Conservation (phyloP, 495 filamentous ascomycete species). For the Lepraria neglecta region DNA sequence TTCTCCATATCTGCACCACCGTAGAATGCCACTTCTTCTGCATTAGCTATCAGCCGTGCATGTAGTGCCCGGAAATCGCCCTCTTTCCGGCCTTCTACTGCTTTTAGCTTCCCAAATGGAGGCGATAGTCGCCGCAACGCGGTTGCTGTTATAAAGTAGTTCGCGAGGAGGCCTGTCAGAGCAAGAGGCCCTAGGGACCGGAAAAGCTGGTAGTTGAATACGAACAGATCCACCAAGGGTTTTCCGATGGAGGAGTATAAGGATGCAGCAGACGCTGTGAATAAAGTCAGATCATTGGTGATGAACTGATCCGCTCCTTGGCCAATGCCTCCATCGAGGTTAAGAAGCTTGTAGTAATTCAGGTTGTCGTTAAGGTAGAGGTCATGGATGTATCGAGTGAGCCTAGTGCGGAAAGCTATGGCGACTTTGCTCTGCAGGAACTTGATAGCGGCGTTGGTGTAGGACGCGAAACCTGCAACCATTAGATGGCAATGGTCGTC, state of each 20-base stretch:
- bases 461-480: conserved; percentile 66
- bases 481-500: not conserved
- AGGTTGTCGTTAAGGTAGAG: conserved; percentile 89
- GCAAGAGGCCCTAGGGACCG: conserved; percentile 87
- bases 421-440: conserved; percentile 97
- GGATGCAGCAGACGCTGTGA: conserved; percentile 87
- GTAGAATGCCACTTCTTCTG: conserved; percentile 99
- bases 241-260: conserved; percentile 95
- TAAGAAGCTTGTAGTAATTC: conserved; percentile 93
- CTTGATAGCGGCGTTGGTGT: conserved; percentile 96
- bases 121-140: conserved; percentile 81
- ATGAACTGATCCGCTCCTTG: conserved; percentile 95
- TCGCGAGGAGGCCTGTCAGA: conserved; percentile 74
- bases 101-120: conserved; percentile 93
- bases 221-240: conserved; percentile 87
- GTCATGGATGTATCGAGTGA: conserved; percentile 97
- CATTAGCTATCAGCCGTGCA: conserved; percentile 87
- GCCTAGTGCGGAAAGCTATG: conserved; percentile 92
- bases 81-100: conserved; percentile 86
- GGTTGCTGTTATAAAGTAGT: conserved; percentile 88
- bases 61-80: conserved; percentile 90
- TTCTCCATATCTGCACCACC: conserved; percentile 91
- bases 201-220: conserved; percentile 96
- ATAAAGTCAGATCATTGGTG: conserved; percentile 91
- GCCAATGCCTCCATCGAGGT: conserved; percentile 87